Conservation (phyloP, 441 rosid species). For the Monsonia emarginata region DNA sequence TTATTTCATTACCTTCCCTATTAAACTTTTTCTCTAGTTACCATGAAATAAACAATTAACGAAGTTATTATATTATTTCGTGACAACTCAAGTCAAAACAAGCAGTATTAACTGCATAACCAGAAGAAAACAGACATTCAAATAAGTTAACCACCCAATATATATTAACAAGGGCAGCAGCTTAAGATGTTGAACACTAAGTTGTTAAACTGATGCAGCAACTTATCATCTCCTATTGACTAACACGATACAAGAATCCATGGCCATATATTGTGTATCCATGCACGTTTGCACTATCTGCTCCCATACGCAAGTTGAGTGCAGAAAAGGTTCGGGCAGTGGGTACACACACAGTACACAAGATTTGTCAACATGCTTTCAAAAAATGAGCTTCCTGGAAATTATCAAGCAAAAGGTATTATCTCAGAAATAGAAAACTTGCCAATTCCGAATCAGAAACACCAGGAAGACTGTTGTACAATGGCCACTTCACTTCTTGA, state of each 20-base stretch:
- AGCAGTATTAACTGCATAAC: neutral
- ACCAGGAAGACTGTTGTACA: slow-evolving; percentile 44
- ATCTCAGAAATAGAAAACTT: slow-evolving; percentile 5
- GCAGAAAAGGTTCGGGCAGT: neutral
- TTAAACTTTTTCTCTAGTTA: neutral
- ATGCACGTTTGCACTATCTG: neutral
- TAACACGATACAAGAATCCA: neutral
- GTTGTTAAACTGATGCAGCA: too few relatives aligned
- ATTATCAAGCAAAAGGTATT: neutral
- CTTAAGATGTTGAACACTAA: too few relatives aligned
- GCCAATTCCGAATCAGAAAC: slow-evolving; percentile 44
- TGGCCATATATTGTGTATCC: neutral
- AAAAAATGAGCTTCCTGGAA: neutral
- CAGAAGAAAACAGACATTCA: neutral
- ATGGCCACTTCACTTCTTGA: slow-evolving; percentile 53
- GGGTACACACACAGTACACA: neutral
- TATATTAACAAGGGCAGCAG: neutral
- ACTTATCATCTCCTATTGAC: neutral
- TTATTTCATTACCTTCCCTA: neutral
- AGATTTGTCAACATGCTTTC: too few relatives aligned
- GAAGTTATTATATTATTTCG: too few relatives aligned
- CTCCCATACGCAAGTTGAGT: neutral
- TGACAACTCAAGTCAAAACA: neutral
- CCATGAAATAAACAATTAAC: neutral
- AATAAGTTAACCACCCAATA: neutral